Base-by-base conservation (phyloP, 495 filamentous ascomycete species). In the Hypomontagnella monticulosa region DNA sequence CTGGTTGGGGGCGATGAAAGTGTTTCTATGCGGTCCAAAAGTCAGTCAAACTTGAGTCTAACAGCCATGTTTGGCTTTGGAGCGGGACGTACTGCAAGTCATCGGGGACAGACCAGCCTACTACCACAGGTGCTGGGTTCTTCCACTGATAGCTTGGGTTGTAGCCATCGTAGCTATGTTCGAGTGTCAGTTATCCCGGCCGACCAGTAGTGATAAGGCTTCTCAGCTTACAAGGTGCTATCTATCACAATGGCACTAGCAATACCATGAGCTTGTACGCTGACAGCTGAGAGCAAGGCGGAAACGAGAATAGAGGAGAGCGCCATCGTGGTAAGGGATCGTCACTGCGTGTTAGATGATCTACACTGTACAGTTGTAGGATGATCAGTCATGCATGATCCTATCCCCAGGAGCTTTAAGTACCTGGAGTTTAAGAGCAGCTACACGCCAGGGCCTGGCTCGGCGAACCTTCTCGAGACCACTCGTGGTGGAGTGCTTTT, bases 111-210 rank as follows among this genome's bases (percentile, higher is more conserved):
- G 73, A 70, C 73, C 70, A 73, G 30, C 65, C 64, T 8, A 72
- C 67, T 16, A 75, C 70, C 4, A 59, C 65, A 0, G 72, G 70
- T 14, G 60, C 70, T 4, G 70, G 73, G 10, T 27, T 65, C 32
- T 67, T 60, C 49, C 66, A 75, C 18, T 75, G 73, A 30, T 71
- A 73, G 15, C 58, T 71, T 14, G 70, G 70, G 36, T 73, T 71
- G 27, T 73, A 75, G n/a, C 70, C 70, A 57, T 69, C 52, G 27
- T 70, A 75, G 42, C 73, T 75, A 47, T 42, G 4, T 32, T 10
- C 16, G 27, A 53, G 27, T 12, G 33, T 61, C 32, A 67, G 57
- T 14, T 11, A 23, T 33, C 14, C 42, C 5, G 43, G 12, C 12
- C 5, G 9, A 9, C 5, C 20, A 32, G 6, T n/a, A 12, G 6